Evolutionary conservation across 2,329 filamentous ascomycete species (phyloP).

Genomic region (Aureobasidium lini): DNA sequence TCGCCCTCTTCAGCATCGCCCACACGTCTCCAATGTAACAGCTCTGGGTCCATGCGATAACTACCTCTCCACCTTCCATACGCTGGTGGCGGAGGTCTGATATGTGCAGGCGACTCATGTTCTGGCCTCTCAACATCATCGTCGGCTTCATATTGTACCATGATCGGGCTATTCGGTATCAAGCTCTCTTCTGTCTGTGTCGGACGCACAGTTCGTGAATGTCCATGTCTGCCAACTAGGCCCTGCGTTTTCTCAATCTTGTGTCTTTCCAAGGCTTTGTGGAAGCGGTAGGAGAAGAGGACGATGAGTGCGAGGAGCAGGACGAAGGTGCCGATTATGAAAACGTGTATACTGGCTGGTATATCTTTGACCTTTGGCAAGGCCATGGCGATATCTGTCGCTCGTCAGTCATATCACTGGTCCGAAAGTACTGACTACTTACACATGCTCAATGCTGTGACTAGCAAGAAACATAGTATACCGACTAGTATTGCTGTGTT

Average conservation of each 20-base stretch:
- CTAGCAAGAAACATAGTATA: not conserved
- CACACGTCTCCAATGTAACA: constrained; percentile 5
- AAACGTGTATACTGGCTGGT: not conserved
- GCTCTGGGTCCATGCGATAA: not conserved
- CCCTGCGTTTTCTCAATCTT: not conserved
- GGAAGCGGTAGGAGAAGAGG: not conserved
- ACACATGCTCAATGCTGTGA: not conserved
- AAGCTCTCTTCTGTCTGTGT: constrained; percentile 2
- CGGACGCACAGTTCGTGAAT: not conserved
- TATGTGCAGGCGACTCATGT: not conserved
- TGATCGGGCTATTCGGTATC: not conserved
- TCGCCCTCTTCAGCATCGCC: not conserved
- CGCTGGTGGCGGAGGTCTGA: not conserved
- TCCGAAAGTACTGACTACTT: not conserved
- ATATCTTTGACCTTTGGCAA: not conserved
- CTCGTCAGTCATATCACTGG: not conserved
- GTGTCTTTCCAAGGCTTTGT: not conserved
- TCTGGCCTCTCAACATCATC: not conserved
- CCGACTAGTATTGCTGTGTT: not conserved
- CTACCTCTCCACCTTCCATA: constrained; percentile 5
- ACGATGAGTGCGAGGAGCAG: not conserved
- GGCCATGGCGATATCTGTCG: not conserved
- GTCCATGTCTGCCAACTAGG: not conserved
- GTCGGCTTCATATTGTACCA: constrained; percentile 6
- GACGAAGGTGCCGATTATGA: not conserved